phyloP scores from a whole-genome alignment of 805 yeast genomes.

The Kluyveromyces aestuarii region DNA sequence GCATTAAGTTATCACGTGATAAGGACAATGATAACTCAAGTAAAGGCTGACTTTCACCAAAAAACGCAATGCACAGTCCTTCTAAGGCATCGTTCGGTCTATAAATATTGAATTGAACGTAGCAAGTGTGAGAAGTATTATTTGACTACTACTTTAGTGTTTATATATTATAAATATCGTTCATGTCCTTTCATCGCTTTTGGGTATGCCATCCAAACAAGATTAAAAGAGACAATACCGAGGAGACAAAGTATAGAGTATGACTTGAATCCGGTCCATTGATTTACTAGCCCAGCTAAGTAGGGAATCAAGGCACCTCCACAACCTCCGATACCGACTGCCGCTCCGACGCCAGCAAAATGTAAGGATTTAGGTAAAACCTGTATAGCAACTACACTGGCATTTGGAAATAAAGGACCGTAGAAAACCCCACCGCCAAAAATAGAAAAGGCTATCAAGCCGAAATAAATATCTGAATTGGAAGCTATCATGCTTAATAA shows the following conservation, averaged over 20 bases:
- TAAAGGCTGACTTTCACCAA: too few species aligned
- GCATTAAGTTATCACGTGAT: too few species aligned
- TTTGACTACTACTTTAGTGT: neutral
- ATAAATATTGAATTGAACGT: too few species aligned
- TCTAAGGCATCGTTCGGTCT: too few species aligned
- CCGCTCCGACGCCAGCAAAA: constrained; percentile 61
- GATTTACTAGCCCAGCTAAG: constrained; percentile 39
- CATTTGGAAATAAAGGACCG: constrained; percentile 70
- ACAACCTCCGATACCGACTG: constrained; percentile 72
- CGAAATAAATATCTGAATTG: constrained; percentile 14
- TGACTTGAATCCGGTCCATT: constrained; percentile 18
- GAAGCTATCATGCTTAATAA: constrained; percentile 14
- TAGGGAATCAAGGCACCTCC: constrained; percentile 77
- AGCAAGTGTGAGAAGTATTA: neutral
- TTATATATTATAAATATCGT: constrained; percentile 12
- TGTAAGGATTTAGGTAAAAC: constrained; percentile 52
- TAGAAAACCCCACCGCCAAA: constrained; percentile 48
- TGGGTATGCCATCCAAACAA: constrained; percentile 24
- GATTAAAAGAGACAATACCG: constrained; percentile 13
- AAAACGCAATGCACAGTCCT: too few species aligned
- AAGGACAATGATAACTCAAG: too few species aligned
- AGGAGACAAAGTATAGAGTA: constrained; percentile 23
- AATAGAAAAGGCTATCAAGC: constrained; percentile 16
- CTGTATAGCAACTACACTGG: constrained; percentile 54
- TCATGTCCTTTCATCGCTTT: constrained; percentile 15